Evolutionary conservation across 768 basidiomycete species (phyloP).

Genomic region (Xanthoconium purpureum): DNA sequence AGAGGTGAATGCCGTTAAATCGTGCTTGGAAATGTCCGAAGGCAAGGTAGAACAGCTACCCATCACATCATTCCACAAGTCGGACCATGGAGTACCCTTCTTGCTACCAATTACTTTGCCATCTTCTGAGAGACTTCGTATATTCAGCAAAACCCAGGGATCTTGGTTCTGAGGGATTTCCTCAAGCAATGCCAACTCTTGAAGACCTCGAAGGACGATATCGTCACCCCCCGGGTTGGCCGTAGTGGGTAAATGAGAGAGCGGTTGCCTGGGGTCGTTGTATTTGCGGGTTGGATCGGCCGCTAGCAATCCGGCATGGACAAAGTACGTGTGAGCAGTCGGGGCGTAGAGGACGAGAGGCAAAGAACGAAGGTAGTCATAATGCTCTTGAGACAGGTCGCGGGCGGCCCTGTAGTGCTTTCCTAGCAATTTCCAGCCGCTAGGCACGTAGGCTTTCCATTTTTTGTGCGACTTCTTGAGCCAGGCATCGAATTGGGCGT

Average conservation of each 20-base stretch:
- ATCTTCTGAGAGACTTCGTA: slow-evolving; percentile 37
- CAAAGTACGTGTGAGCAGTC: slow-evolving; percentile 69
- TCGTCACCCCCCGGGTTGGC: slow-evolving; percentile 21
- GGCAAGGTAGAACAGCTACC: slow-evolving; percentile 51
- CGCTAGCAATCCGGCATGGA: slow-evolving; percentile 81
- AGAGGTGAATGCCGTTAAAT: slow-evolving; percentile 11
- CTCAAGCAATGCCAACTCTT: slow-evolving; percentile 65
- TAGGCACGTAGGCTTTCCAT: slow-evolving; percentile 55
- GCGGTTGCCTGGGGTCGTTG: slow-evolving; percentile 60
- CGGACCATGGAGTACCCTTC: slow-evolving; percentile 70
- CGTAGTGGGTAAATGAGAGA: slow-evolving; percentile 56
- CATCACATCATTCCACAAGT: slow-evolving; percentile 72
- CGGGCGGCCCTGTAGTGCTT: slow-evolving; percentile 78
- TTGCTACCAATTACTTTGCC: slow-evolving; percentile 30
- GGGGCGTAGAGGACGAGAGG: slow-evolving; percentile 77
- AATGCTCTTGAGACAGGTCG: slow-evolving; percentile 58
- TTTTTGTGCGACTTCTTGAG: slow-evolving; percentile 33
- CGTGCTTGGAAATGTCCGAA: not conserved
- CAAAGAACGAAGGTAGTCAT: slow-evolving; percentile 68
- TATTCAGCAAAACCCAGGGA: slow-evolving; percentile 63
- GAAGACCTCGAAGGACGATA: slow-evolving; percentile 46
- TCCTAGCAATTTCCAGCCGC: slow-evolving; percentile 70
- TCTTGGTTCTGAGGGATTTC: slow-evolving; percentile 73
- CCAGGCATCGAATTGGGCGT: slow-evolving; percentile 36
- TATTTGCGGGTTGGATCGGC: slow-evolving; percentile 56